Evolutionary conservation across 2,329 filamentous ascomycete species (phyloP).

Genomic region (Gnomoniopsis smithogilvyi): DNA sequence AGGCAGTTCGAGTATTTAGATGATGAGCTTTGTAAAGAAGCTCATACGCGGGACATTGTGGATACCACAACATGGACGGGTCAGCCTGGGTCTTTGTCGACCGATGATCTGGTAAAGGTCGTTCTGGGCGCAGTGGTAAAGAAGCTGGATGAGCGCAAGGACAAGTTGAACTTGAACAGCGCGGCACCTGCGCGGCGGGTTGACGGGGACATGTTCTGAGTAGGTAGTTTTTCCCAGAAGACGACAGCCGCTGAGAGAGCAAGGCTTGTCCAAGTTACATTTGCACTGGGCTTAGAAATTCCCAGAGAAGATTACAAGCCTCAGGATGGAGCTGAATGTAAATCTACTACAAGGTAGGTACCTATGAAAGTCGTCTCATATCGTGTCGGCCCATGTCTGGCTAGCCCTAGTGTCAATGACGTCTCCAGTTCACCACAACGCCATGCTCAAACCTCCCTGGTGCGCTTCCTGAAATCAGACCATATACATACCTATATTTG

Average conservation of each 20-base stretch:
- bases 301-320: not conserved
- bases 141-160: slow-evolving; percentile 21
- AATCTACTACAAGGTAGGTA: no score
- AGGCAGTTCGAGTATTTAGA: slow-evolving; percentile 21
- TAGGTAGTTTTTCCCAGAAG: no score
- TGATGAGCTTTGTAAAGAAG: slow-evolving; percentile 22
- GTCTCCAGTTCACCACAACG: not conserved
- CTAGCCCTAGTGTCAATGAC: not conserved
- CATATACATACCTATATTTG: no score
- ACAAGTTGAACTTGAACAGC: slow-evolving; percentile 15
- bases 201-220: slow-evolving; percentile 3
- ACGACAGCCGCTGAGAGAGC: not conserved
- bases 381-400: not conserved
- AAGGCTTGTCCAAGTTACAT: not conserved
- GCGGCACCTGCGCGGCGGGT: slow-evolving; percentile 6
- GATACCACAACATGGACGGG: slow-evolving; percentile 19
- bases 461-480: not conserved
- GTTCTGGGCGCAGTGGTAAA: slow-evolving; percentile 22
- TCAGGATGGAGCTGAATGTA: no score
- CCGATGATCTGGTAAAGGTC: slow-evolving; percentile 21
- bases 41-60: slow-evolving; percentile 20
- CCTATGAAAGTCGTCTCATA: not conserved
- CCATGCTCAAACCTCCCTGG: not conserved
- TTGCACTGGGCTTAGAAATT: not conserved
- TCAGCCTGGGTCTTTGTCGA: slow-evolving; percentile 17